A percentile compares a stretch with the other conserved stretches of the same genome.
These are phyloP conservation scores for Candida silvatica DNA, from an alignment of 805 yeast genomes.

Conservation along the genomic window DNA sequence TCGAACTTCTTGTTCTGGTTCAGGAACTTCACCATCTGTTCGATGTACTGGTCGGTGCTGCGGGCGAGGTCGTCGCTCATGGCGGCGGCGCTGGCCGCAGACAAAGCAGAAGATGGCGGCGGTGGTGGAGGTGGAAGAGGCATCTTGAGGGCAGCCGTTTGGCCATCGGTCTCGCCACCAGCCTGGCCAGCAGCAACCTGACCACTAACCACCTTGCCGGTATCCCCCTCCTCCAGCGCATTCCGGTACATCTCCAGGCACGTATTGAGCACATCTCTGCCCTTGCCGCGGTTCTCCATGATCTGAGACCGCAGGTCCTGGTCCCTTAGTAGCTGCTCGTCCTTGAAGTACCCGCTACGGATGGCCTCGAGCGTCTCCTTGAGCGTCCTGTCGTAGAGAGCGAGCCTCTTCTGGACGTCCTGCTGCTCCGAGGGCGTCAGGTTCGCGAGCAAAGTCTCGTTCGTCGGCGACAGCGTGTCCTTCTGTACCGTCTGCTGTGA, in stretches of 20 bases:
- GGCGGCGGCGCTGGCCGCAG: too few species aligned
- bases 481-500: not conserved
- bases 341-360: not conserved
- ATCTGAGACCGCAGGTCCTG: not conserved
- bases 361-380: conserved; percentile 11
- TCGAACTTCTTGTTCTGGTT: conserved; percentile 18
- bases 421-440: conserved; percentile 3
- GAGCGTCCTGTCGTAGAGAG: conserved; percentile 12
- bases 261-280: not conserved
- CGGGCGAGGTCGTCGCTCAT: conserved; percentile 1
- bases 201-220: not conserved
- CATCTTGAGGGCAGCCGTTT: too few species aligned
- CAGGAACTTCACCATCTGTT: conserved; percentile 15
- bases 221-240: not conserved
- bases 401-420: conserved; percentile 12
- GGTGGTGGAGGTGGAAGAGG: not conserved
- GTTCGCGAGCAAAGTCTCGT: not conserved
- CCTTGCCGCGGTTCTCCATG: not conserved
- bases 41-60: conserved; percentile 16
- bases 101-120: not conserved
- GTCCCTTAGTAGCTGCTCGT: not conserved
- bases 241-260: not conserved
- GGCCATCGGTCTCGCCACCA: conserved; percentile 3
- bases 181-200: not conserved
- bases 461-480: not conserved